A percentile compares a stretch with the other conserved stretches of the same genome.
These are phyloP conservation scores for Perkinsus olseni DNA, from an alignment of 169 alveolate species.

Conservation along the genomic window DNA sequence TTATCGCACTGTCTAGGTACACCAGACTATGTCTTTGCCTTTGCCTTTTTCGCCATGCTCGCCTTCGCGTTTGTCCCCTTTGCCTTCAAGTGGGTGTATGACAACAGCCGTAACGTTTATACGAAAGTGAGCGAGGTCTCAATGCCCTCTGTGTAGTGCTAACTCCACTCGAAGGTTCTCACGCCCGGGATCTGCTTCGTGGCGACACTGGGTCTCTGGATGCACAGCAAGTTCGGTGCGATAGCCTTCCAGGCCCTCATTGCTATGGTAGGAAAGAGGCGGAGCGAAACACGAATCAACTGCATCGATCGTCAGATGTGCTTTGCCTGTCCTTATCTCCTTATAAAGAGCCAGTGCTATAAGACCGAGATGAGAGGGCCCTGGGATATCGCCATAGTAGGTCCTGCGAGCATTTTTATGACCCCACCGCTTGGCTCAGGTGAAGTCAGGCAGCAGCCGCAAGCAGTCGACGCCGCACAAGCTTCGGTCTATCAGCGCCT, in stretches of 20 bases:
- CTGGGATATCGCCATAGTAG: not conserved
- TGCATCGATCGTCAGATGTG: not conserved
- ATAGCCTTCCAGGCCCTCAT: not conserved
- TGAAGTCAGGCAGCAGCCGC: not conserved
- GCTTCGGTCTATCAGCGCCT: not conserved
- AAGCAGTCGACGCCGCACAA: not conserved
- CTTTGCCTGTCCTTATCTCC: not conserved
- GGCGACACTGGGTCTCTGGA: not conserved
- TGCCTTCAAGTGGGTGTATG: not conserved
- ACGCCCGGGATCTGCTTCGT: not conserved
- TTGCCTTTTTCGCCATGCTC: not conserved
- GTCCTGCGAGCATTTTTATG: not conserved
- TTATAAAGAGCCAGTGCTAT: not conserved
- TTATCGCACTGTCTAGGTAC: not conserved
- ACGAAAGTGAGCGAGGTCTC: not conserved
- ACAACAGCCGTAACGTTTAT: not conserved
- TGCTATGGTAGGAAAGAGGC: not conserved
- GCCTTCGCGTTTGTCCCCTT: not conserved
- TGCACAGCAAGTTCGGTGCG: not conserved
- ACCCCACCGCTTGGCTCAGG: not conserved
- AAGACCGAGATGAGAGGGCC: not conserved
- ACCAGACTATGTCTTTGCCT: not conserved
- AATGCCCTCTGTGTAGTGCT: no score
- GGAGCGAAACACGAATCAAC: not conserved
- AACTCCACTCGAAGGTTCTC: not conserved